Evolutionary conservation across 257 asterid genomes (phyloP), one percentile per base, ranked within the genome.

Genomic region (Primulina tabacum): DNA sequence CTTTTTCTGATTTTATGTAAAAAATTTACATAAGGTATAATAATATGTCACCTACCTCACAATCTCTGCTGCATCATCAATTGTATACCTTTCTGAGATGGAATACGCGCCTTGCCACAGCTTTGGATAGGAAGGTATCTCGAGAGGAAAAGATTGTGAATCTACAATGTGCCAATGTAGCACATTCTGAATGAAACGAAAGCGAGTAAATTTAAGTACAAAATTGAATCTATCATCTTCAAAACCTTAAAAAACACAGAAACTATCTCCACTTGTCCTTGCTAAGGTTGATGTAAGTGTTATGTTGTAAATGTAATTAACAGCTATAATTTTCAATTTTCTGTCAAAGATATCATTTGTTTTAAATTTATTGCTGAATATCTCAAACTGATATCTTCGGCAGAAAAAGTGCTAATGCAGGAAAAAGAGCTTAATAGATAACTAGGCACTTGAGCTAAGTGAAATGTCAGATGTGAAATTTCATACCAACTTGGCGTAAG

Each of bases 161-260:
- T 93, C 99, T 62, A 93, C 97, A 64, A 93, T 93, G 78, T 93
- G 99, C 99, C 99, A 93, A 73, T 93, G 99, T 77, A 93, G 80
- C 86, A 93, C 99, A 69, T 90, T 93, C 99, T 93, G 89, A 64
- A 60, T 56, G 11, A 11, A 32, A 60, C 7, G 9, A 59, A 67
- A 34, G 47, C 26, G 69, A n/a, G 62, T 28, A 20, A 12, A 61
- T n/a, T 16, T 50, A 16, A 50, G 57, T 50, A 50, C 1, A 5
- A 17, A 50, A 50, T 17, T 16, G 57, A 16, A 50, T 16, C 6
- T 16, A 5, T 50, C 0, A 1, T 4, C 56, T 50, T 43, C 56
- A 50, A 16, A 43, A 3, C 18, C 43, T 14, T 43, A 43, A 4
- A 43, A 50, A 14, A 50, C 17, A 50, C 0, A 50, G 21, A 50